Percentiles rank a stretch among this genome's conserved stretches.
Conservation (phyloP, 192 early-diverging fungal genomes). For the Coemansia brasiliensis region DNA sequence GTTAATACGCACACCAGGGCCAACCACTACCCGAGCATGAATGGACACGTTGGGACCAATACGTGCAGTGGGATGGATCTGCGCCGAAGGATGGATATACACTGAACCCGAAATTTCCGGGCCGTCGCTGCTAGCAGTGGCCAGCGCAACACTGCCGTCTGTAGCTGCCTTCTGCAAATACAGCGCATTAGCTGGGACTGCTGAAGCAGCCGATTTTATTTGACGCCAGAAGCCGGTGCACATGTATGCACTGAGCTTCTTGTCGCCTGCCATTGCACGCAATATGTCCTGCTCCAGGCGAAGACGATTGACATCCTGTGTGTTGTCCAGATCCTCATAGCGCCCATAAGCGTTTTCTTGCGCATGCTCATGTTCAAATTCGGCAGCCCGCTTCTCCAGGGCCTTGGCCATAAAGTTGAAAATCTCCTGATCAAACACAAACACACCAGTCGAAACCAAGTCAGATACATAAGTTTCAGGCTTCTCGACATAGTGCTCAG, state of each 20-base stretch:
- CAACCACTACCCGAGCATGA: slow-evolving; percentile 84
- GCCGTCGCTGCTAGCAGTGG: slow-evolving; percentile 38
- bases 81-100: slow-evolving; percentile 92
- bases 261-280: slow-evolving; percentile 75
- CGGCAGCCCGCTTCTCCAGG: slow-evolving; percentile 63
- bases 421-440: slow-evolving; percentile 86
- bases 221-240: slow-evolving; percentile 93
- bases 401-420: slow-evolving; percentile 83
- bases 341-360: slow-evolving; percentile 59
- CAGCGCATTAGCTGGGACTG: slow-evolving; percentile 89
- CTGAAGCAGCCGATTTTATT: slow-evolving; percentile 92
- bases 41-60: slow-evolving; percentile 97
- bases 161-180: slow-evolving; percentile 83
- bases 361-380: slow-evolving; percentile 51
- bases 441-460: slow-evolving; percentile 92
- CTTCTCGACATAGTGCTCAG: slow-evolving; percentile 98
- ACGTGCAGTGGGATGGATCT: slow-evolving; percentile 89
- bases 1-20: slow-evolving; percentile 89
- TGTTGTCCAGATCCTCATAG: slow-evolving; percentile 32
- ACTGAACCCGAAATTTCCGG: slow-evolving; percentile 88
- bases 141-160: slow-evolving; percentile 62
- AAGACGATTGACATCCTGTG: slow-evolving; percentile 64
- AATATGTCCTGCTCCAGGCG: slow-evolving; percentile 94
- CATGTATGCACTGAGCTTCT: slow-evolving; percentile 85
- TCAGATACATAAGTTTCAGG: slow-evolving; percentile 95